Percentiles rank a stretch among this genome's conserved stretches.
These are phyloP conservation scores for Ensete ventricosum DNA, from an alignment of 176 grass and related monocot species.

Conservation along the genomic window DNA sequence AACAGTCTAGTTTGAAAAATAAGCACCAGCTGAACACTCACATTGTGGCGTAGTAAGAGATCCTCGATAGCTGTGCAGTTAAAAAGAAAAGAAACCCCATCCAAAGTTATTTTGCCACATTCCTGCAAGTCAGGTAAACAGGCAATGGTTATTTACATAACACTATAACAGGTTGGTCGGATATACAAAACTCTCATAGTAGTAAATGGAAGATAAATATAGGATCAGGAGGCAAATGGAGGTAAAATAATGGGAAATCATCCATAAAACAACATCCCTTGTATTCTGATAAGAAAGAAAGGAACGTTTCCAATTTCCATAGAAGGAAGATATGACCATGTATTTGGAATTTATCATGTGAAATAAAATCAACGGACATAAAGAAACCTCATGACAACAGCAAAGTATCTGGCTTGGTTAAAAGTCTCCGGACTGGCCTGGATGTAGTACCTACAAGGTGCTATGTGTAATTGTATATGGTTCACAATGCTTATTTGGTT, in stretches of 20 bases:
- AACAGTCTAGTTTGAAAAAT: not conserved
- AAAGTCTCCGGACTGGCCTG: not conserved
- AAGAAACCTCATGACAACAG: no score
- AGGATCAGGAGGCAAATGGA: not conserved
- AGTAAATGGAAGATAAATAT: not conserved
- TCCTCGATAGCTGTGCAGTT: slow-evolving; percentile 73
- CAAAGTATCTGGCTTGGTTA: not conserved
- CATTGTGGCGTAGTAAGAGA: slow-evolving; percentile 63
- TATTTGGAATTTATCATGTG: no score
- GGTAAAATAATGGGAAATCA: not conserved
- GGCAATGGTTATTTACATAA: no score
- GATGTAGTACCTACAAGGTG: no score
- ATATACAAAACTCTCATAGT: not conserved
- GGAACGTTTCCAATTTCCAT: not conserved
- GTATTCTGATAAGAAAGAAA: not conserved
- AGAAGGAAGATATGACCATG: no score
- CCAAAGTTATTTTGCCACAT: slow-evolving; percentile 59
- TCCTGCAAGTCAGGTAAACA: slow-evolving; percentile 28
- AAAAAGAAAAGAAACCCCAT: slow-evolving; percentile 63
- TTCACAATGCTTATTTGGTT: no score
- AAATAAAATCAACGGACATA: no score
- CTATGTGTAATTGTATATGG: no score
- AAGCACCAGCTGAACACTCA: slow-evolving; percentile 29
- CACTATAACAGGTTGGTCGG: no score
- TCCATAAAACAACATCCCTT: not conserved